Evolutionary conservation across 257 asterid species (phyloP).

Genomic region (Avicennia marina): DNA sequence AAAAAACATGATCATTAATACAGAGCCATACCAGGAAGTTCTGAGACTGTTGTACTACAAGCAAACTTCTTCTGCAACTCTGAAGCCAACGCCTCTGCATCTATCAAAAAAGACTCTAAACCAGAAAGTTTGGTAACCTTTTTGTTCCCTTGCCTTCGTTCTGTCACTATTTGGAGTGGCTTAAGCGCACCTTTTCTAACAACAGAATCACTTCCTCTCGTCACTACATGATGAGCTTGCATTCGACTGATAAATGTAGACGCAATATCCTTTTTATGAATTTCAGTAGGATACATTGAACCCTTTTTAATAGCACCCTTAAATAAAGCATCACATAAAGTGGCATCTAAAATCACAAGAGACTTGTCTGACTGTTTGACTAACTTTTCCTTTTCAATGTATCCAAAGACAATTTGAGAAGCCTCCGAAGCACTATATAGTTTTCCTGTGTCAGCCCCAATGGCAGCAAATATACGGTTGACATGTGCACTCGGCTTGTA

Average conservation of each 20-base stretch:
- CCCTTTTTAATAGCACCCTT: constrained; percentile 96
- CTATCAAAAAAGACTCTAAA: constrained; percentile 79
- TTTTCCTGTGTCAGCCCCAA: constrained; percentile 63
- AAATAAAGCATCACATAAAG: constrained; percentile 81
- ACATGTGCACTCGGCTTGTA: constrained; percentile 88
- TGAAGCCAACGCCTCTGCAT: constrained; percentile 80
- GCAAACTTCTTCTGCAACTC: constrained; percentile 98
- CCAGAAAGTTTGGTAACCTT: constrained; percentile 94
- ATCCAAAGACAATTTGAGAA: constrained; percentile 67
- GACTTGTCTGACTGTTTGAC: constrained; percentile 67
- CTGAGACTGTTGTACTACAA: constrained; percentile 87
- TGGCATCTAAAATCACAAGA: constrained; percentile 63
- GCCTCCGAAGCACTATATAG: constrained; percentile 76
- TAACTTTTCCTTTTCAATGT: constrained; percentile 78
- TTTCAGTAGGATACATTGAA: constrained; percentile 75
- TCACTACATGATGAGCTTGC: constrained; percentile 83
- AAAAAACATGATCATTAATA: background rate
- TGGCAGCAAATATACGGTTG: constrained; percentile 63
- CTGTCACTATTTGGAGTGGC: constrained; percentile 86
- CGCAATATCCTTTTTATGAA: constrained; percentile 82
- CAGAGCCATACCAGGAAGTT: constrained; percentile 72
- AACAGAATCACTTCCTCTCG: constrained; percentile 59
- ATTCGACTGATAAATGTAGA: constrained; percentile 68
- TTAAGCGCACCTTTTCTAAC: constrained; percentile 78
- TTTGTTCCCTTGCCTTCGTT: constrained; percentile 93